Base-by-base conservation (phyloP, 257 asterid species). In the Przewalskia tangutica region DNA sequence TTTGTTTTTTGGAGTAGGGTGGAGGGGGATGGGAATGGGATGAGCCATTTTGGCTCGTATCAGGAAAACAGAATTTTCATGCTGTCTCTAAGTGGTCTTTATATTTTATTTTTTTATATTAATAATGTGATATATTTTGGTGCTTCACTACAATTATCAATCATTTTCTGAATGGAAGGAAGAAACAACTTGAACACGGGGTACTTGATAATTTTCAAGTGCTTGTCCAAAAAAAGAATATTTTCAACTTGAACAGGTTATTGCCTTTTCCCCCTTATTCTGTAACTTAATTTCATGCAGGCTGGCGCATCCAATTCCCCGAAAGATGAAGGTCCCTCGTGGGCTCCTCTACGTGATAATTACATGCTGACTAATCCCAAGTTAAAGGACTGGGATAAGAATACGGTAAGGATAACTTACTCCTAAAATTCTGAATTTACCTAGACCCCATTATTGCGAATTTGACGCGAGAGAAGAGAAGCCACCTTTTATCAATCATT, bases 361-460 rank as follows among this genome's bases (percentile, higher is more conserved):
- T 96, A 89, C 93, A 96, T 96, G 98, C 87, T 96, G 77, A 90
- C 98, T 60, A 92, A 88, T 87, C 92, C 95, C 34, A 95, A 91
- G 88, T 82, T 91, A 85, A 94, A 95, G 85, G 97, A 95, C 85
- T 95, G 97, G 97, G 97, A 95, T 85, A 95, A 92, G 92, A 90
- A 87, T 91, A 83, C 84, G 89, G 98, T 92, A 86, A 87, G 83
- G 18, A 60, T 46, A 10, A 13, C 63, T n/a, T 27, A 13, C 9
- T 38, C n/a, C 13, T 32, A 6, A 38, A 11, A 6, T 56, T 77
- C 54, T 40, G 20, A 50, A 34, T 38, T 81, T 36, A 36, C n/a
- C 53, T 0, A 23, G 17, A 13, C 27, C 18, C 13, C 54, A 6
- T 50, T 13, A 6, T 58, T 65, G 20, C 6, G 5, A 23, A 32